phyloP scores from a whole-genome alignment of 2,329 filamentous ascomycete genomes.

The Talaromyces verruculosus region DNA sequence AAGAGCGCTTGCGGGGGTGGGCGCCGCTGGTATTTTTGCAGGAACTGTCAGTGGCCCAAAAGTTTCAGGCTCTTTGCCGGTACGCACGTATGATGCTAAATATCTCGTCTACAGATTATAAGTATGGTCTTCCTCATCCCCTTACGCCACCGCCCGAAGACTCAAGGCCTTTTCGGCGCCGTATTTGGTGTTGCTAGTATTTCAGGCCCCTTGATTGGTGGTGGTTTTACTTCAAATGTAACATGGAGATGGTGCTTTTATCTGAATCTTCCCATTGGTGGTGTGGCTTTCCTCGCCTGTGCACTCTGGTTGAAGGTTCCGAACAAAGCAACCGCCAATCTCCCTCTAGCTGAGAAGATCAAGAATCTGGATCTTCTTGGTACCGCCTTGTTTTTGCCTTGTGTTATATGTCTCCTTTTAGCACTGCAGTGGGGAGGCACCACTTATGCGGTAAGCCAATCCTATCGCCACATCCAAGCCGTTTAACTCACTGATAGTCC shows the following conservation, averaged over 20 bases:
- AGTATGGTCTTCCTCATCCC: slow-evolving; percentile 32
- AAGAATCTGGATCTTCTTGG: not conserved
- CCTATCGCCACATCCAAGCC: not conserved
- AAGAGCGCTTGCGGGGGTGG: slow-evolving; percentile 34
- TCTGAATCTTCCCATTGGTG: slow-evolving; percentile 50
- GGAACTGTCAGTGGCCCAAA: slow-evolving; percentile 20
- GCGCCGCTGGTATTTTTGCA: slow-evolving; percentile 34
- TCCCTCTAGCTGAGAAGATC: not conserved
- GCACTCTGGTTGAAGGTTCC: slow-evolving; percentile 31
- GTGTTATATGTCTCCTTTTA: slow-evolving; percentile 50
- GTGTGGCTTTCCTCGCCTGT: slow-evolving; percentile 33
- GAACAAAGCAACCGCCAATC: not conserved
- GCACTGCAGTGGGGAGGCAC: slow-evolving; percentile 48
- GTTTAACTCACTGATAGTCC: not conserved
- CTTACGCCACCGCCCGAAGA: slow-evolving; percentile 52
- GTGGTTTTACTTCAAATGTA: slow-evolving; percentile 59
- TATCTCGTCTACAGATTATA: slow-evolving; percentile 37
- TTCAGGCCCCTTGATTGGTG: slow-evolving; percentile 60
- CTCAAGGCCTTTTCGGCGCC: slow-evolving; percentile 62
- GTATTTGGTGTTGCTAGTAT: slow-evolving; percentile 62
- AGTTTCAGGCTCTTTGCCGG: slow-evolving; percentile 29
- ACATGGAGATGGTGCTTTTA: slow-evolving; percentile 63
- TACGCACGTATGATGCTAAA: slow-evolving; percentile 22
- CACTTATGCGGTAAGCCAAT: slow-evolving; percentile 8
- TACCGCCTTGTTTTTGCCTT: slow-evolving; percentile 40